phyloP scores from a whole-genome alignment of 495 filamentous ascomycete species.

The Penicillium daleae region DNA sequence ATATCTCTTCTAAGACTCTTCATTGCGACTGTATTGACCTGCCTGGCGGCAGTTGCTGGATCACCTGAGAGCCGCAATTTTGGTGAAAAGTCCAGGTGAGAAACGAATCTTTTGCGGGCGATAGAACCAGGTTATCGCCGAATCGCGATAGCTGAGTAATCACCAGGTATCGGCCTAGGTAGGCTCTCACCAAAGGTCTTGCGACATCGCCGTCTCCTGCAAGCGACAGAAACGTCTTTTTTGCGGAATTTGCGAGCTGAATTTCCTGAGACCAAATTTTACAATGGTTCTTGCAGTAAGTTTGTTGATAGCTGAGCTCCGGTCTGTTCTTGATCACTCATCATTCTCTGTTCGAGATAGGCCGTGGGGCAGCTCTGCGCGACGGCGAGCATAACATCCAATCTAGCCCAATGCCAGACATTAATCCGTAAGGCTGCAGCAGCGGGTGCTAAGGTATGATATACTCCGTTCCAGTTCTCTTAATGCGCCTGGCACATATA shows the following conservation, averaged over 20 bases:
- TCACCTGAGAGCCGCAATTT: conserved; percentile 14
- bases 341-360: conserved; percentile 45
- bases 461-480: background rate
- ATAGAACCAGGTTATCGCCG: conserved; percentile 23
- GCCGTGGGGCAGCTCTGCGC: conserved; percentile 89
- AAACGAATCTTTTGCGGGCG: conserved; percentile 28
- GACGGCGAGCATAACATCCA: conserved; percentile 75
- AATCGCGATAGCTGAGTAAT: conserved; percentile 36
- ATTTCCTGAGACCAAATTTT: background rate
- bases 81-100: conserved; percentile 22
- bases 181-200: background rate
- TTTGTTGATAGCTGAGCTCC: background rate
- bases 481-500: background rate
- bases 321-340: conserved; percentile 1
- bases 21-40: conserved; percentile 58
- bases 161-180: conserved; percentile 1
- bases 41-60: conserved; percentile 13
- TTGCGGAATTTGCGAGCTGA: background rate
- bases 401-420: conserved; percentile 72
- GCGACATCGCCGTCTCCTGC: background rate
- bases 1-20: conserved; percentile 83
- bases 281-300: conserved; percentile 46
- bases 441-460: conserved; percentile 72
- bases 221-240: background rate
- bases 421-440: conserved; percentile 73